Conservation (phyloP, 495 filamentous ascomycete species). For the Lepidopterella palustris region DNA sequence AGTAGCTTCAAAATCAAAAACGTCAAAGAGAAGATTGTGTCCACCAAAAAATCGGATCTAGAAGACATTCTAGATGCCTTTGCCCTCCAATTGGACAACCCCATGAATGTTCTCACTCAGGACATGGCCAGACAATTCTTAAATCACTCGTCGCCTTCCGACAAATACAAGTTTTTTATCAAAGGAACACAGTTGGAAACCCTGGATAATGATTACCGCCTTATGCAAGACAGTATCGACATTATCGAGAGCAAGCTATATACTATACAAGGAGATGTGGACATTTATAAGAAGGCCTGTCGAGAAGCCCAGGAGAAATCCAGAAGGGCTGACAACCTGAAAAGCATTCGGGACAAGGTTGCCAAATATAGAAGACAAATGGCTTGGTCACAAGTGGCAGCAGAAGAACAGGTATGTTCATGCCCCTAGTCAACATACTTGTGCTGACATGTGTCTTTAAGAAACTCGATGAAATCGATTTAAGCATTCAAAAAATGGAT, state of each 20-base stretch:
- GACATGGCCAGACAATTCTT: constrained; percentile 93
- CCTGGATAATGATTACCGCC: constrained; percentile 81
- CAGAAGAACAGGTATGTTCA: constrained; percentile 32
- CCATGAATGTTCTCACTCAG: constrained; percentile 95
- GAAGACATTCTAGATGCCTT: constrained; percentile 91
- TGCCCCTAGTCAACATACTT: constrained; percentile 11
- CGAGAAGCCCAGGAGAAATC: constrained; percentile 42
- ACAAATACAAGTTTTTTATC: constrained; percentile 96
- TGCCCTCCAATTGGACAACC: constrained; percentile 91
- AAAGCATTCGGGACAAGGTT: constrained; percentile 25
- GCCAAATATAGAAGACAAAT: constrained; percentile 22
- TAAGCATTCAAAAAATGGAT: constrained; percentile 38
- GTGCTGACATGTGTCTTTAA: background rate
- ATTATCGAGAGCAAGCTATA: constrained; percentile 56
- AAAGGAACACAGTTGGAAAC: constrained; percentile 91
- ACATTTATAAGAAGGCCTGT: constrained; percentile 38
- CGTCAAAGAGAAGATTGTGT: constrained; percentile 61
- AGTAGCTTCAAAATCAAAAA: constrained; percentile 86
- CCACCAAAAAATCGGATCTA: constrained; percentile 78
- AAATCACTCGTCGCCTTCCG: constrained; percentile 66
- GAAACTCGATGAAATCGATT: constrained; percentile 39
- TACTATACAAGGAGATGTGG: constrained; percentile 45
- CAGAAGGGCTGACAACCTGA: constrained; percentile 42
- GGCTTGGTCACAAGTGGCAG: constrained; percentile 39
- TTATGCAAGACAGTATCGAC: constrained; percentile 66